These are phyloP conservation scores for Blastobotrys capitulatus DNA, from an alignment of 1,139 yeast genomes.

Conservation along the genomic window DNA sequence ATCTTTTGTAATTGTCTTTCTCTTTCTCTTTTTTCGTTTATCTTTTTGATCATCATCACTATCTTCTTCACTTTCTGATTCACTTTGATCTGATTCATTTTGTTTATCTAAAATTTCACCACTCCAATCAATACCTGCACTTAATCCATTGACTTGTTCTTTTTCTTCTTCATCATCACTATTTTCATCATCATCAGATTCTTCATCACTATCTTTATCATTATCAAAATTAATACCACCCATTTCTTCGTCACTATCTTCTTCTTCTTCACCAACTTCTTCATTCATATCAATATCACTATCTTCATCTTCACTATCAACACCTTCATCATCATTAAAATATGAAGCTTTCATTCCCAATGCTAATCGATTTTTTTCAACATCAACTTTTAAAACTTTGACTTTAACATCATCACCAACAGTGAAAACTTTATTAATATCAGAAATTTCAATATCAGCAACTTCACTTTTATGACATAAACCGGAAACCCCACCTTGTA, in stretches of 20 bases:
- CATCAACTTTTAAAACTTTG: slow-evolving; percentile 59
- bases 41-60: slow-evolving; percentile 33
- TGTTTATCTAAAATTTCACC: slow-evolving; percentile 82
- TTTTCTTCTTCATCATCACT: slow-evolving; percentile 31
- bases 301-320: slow-evolving; percentile 33
- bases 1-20: slow-evolving; percentile 55
- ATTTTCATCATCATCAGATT: slow-evolving; percentile 21
- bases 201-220: slow-evolving; percentile 26
- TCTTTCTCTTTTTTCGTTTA: slow-evolving; percentile 40
- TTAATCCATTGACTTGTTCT: slow-evolving; percentile 46
- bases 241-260: neutral
- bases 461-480: slow-evolving; percentile 84
- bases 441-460: slow-evolving; percentile 60
- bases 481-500: slow-evolving; percentile 77
- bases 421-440: slow-evolving; percentile 56
- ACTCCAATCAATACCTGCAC: slow-evolving; percentile 93
- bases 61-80: slow-evolving; percentile 43
- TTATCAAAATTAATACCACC: slow-evolving; percentile 26
- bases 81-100: slow-evolving; percentile 48
- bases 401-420: slow-evolving; percentile 90
- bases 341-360: slow-evolving; percentile 94
- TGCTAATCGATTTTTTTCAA: slow-evolving; percentile 66
- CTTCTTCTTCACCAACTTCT: slow-evolving; percentile 24
- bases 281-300: slow-evolving; percentile 28
- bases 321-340: slow-evolving; percentile 46